These are phyloP conservation scores for Pogostemon cablin DNA, from an alignment of 257 asterid genomes.

Conservation along the genomic window DNA sequence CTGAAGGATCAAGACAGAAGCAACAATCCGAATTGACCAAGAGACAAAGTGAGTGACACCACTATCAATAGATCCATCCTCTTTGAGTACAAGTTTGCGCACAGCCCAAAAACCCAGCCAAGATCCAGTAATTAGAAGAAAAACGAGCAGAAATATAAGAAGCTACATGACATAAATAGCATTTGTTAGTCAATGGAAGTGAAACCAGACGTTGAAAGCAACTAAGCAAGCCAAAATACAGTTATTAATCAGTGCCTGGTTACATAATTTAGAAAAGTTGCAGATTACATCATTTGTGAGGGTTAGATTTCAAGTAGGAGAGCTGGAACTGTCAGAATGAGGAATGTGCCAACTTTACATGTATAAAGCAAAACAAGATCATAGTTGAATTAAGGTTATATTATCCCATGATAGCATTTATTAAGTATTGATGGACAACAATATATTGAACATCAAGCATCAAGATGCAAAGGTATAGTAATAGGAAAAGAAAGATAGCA, in stretches of 20 bases:
- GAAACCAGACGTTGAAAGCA: slow-evolving; percentile 23
- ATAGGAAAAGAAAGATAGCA: neutral
- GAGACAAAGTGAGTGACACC: slow-evolving; percentile 73
- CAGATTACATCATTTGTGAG: neutral
- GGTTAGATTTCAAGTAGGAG: no score
- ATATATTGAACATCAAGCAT: slow-evolving; percentile 21
- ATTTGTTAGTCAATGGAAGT: slow-evolving; percentile 27
- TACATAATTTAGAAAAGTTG: neutral
- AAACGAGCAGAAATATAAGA: slow-evolving; percentile 58
- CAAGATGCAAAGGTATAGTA: slow-evolving; percentile 3
- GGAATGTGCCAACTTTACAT: neutral
- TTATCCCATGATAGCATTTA: slow-evolving; percentile 15
- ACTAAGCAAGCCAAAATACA: neutral
- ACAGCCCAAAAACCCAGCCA: slow-evolving; percentile 95
- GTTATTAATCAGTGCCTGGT: neutral
- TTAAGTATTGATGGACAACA: neutral
- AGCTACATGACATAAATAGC: slow-evolving; percentile 56
- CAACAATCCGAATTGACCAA: slow-evolving; percentile 76
- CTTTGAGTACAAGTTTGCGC: slow-evolving; percentile 78
- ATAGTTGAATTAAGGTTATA: slow-evolving; percentile 21
- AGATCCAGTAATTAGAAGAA: slow-evolving; percentile 78
- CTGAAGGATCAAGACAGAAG: slow-evolving; percentile 85
- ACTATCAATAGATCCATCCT: slow-evolving; percentile 74
- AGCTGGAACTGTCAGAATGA: no score
- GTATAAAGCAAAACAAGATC: slow-evolving; percentile 4